Percentiles rank a stretch among this genome's conserved stretches.
phyloP scores from a whole-genome alignment of 371 early-diverging fungal genomes.

The Mucor saturninus region DNA sequence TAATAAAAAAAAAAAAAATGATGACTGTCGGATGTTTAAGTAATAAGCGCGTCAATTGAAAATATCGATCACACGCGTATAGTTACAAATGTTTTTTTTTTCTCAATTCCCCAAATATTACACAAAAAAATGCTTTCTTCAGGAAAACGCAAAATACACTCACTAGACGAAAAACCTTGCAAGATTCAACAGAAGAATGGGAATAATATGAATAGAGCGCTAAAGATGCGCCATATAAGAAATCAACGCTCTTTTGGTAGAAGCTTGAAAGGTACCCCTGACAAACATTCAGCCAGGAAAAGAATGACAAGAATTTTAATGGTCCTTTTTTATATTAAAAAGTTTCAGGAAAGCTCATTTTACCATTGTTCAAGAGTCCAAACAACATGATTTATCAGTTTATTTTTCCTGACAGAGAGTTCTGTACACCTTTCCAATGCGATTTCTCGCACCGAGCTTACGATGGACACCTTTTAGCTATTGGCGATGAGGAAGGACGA shows the following conservation, averaged over 20 bases:
- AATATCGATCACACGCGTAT: too few species aligned
- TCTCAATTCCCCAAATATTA: too few species aligned
- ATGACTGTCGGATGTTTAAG: too few species aligned
- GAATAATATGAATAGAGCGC: background rate
- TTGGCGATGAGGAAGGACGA: slow-evolving; percentile 71
- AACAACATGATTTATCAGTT: slow-evolving; percentile 22
- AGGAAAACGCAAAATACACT: too few species aligned
- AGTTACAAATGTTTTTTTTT: background rate
- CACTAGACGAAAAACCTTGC: too few species aligned
- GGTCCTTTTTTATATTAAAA: background rate
- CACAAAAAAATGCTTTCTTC: too few species aligned
- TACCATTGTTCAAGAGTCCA: slow-evolving; percentile 13
- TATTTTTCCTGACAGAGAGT: slow-evolving; percentile 22
- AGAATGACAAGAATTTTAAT: background rate
- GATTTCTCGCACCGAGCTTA: slow-evolving; percentile 22
- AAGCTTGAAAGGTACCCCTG: background rate
- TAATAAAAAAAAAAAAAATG: too few species aligned
- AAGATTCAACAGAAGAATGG: background rate
- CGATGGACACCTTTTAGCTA: slow-evolving; percentile 59
- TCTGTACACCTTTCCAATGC: slow-evolving; percentile 21
- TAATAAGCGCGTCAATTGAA: background rate
- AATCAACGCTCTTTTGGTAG: slow-evolving; percentile 15
- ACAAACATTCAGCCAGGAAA: background rate
- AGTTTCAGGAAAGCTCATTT: slow-evolving; percentile 19
- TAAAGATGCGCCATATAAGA: background rate